A percentile compares a stretch with the other conserved stretches of the same genome.
Evolutionary conservation across 306 rosid species (phyloP).

Genomic region (Potentilla sterilis): DNA sequence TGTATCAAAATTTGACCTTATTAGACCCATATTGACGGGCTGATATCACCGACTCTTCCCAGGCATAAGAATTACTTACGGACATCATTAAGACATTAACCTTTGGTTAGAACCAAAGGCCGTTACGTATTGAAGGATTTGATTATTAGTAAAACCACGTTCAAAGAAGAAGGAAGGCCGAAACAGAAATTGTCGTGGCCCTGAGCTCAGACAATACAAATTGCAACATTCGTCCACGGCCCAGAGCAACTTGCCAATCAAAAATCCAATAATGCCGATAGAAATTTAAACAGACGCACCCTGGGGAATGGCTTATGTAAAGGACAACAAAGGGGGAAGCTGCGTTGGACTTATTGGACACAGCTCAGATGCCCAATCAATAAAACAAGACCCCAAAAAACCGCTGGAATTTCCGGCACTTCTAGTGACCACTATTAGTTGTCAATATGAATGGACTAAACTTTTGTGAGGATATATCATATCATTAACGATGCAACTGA

Average conservation of each 20-base stretch:
- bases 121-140: background rate
- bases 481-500: conserved; percentile 32
- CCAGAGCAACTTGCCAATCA: background rate
- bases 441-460: background rate
- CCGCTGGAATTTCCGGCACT: background rate
- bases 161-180: background rate
- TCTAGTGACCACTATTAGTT: background rate
- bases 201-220: background rate
- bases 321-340: background rate
- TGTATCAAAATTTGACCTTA: background rate
- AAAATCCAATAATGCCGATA: background rate
- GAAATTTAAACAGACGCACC: background rate
- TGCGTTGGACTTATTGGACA: background rate
- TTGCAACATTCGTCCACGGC: background rate
- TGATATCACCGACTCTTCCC: background rate
- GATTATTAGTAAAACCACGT: background rate
- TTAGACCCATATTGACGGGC: background rate
- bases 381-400: background rate
- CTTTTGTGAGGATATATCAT: background rate
- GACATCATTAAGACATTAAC: background rate
- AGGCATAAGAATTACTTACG: background rate
- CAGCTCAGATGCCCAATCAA: background rate
- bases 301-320: background rate
- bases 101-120: background rate
- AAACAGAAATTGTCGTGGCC: background rate